Evolutionary conservation across 2,329 filamentous ascomycete genomes (phyloP), one percentile per base, ranked within the genome.

Genomic region (Chrysoporthe cubensis): DNA sequence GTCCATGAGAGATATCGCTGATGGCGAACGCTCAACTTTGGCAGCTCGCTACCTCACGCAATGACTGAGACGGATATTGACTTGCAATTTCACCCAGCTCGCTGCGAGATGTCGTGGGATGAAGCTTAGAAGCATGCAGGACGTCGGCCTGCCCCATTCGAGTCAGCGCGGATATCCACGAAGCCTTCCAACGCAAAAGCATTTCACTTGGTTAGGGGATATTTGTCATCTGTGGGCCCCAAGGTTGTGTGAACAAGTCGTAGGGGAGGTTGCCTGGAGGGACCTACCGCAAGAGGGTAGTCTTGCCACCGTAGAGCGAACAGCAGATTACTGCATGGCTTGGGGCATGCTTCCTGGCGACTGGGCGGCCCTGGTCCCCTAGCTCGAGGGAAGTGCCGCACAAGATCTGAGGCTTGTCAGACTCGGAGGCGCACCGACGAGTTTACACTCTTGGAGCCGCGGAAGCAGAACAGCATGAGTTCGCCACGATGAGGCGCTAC

Each of bases 371-470:
- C 40, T 16, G 34, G 42, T 48, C 32, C 18, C 37, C 26, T 58
- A 48, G 42, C 21, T 32, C 2, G 26, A 48, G 63, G 42, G 26
- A 44, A 43, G 34, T 50, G 48, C 61, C 48, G 60, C 54, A 64
- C 54, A 43, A 64, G 43, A 64, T 48, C 32, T 26, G 50, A 62
- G 50, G 21, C 54, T n/a, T 50, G 42, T 40, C 37, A 40, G 37
- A 40, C 37, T 64, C 54, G 26, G 42, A 60, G 14, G 62, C 3
- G n/a, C 50, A 54, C 21, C 50, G 40, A 52, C 42, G 32, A 42
- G 56, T 61, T 67, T 46, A 64, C 65, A 67, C 65, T 40, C 63
- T 59, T 54, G 21, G 50, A 54, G 26, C 65, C 65, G 61, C 61
- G 21, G 54, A 64, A 44, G 37, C 48, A 52, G 65, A 56, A 64